Conservation (phyloP, 192 early-diverging fungal genomes). For the Coemansia reversa region DNA sequence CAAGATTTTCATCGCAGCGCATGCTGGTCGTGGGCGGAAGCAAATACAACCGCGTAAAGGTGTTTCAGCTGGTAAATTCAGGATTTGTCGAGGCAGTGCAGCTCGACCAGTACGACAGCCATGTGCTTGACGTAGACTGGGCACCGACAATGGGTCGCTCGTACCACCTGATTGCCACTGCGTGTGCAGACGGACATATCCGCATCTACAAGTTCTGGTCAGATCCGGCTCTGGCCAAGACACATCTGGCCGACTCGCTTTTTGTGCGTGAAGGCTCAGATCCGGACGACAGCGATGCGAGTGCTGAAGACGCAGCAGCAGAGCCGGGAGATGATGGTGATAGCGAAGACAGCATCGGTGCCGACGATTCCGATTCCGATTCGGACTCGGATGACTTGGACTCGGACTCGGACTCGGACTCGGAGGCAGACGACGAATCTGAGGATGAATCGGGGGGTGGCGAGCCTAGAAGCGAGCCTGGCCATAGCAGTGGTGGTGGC, state of each 20-base stretch:
- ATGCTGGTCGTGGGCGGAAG: constrained; percentile 83
- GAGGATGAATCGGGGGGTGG: constrained; percentile 10
- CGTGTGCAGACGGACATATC: constrained; percentile 45
- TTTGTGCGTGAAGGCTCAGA: constrained; percentile 41
- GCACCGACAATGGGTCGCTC: constrained; percentile 59
- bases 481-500: constrained; percentile 3
- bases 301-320: neutral
- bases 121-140: constrained; percentile 58
- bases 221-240: constrained; percentile 24
- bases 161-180: constrained; percentile 55
- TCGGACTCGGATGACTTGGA: constrained; percentile 18
- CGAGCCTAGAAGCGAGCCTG: constrained; percentile 8
- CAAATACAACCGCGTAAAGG: constrained; percentile 72
- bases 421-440: constrained; percentile 14
- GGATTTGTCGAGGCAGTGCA: constrained; percentile 50
- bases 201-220: constrained; percentile 56
- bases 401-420: constrained; percentile 18
- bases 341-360: constrained; percentile 4
- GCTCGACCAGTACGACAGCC: constrained; percentile 55
- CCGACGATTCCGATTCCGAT: neutral
- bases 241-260: constrained; percentile 27
- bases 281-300: constrained; percentile 7
- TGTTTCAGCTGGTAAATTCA: constrained; percentile 37
- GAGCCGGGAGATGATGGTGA: constrained; percentile 3
- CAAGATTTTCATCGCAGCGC: constrained; percentile 70